Conservation (phyloP, 345 rosid species). For the Aquilaria sinensis region DNA sequence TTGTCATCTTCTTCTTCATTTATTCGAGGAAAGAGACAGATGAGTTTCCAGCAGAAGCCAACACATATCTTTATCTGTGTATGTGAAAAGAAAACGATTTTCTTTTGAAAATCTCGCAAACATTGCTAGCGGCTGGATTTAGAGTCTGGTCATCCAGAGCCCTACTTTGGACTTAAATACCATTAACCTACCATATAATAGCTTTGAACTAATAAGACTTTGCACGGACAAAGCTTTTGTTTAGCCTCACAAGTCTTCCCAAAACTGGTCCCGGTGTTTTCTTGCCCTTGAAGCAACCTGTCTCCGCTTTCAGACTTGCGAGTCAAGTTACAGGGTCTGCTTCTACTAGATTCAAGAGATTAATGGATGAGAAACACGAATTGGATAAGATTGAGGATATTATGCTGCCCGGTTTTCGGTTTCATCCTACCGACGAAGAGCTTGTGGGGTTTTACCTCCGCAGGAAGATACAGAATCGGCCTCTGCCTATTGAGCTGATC, state of each 20-base stretch:
- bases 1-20: slow-evolving; percentile 38
- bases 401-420: slow-evolving; percentile 86
- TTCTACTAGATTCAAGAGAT: slow-evolving; percentile 4
- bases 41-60: slow-evolving; percentile 5
- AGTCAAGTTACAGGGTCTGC: background rate
- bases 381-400: slow-evolving; percentile 56
- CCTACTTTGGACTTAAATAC: slow-evolving; percentile 27
- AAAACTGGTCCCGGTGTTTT: background rate
- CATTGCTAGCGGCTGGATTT: slow-evolving; percentile 8
- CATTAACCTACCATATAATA: slow-evolving; percentile 25
- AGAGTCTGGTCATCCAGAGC: slow-evolving; percentile 22
- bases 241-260: no score
- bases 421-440: slow-evolving; percentile 96
- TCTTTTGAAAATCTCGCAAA: slow-evolving; percentile 17
- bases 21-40: slow-evolving; percentile 12
- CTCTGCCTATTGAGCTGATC: slow-evolving; percentile 74
- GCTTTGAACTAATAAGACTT: slow-evolving; percentile 17
- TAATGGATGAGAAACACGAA: slow-evolving; percentile 43
- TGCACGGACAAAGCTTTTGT: background rate
- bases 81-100: slow-evolving; percentile 20
- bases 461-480: slow-evolving; percentile 51
- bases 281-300: background rate
- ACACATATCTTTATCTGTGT: background rate
- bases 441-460: slow-evolving; percentile 82
- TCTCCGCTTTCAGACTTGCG: background rate